phyloP scores from a whole-genome alignment of 257 asterid species.

The Solanum chilense region DNA sequence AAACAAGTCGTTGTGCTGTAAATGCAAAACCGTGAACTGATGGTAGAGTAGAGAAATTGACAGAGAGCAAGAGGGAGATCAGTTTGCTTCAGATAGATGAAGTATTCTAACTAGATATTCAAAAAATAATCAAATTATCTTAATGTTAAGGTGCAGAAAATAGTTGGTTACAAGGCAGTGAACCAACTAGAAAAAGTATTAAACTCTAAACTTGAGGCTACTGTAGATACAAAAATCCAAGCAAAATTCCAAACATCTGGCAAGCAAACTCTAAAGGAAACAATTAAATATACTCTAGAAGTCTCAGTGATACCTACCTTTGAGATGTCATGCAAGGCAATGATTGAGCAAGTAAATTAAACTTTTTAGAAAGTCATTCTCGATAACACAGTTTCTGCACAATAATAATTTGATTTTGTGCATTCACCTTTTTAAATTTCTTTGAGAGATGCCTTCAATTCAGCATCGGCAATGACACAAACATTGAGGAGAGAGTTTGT shows the following conservation, averaged over 20 bases:
- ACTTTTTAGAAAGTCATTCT: slow-evolving; percentile 76
- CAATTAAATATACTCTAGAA: slow-evolving; percentile 67
- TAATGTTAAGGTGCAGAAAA: slow-evolving; percentile 50
- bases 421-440: slow-evolving; percentile 72
- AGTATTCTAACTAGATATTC: too few species aligned
- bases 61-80: too few species aligned
- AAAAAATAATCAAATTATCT: too few species aligned
- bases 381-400: slow-evolving; percentile 59
- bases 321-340: slow-evolving; percentile 79
- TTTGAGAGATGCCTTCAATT: slow-evolving; percentile 74
- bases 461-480: slow-evolving; percentile 76
- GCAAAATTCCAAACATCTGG: slow-evolving; percentile 87
- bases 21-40: too few species aligned
- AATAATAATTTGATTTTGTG: slow-evolving; percentile 70
- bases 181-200: slow-evolving; percentile 82
- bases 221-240: slow-evolving; percentile 76
- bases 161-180: slow-evolving; percentile 84
- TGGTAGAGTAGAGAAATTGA: too few species aligned
- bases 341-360: slow-evolving; percentile 93
- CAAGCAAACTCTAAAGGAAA: slow-evolving; percentile 94
- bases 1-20: too few species aligned
- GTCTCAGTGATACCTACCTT: slow-evolving; percentile 79
- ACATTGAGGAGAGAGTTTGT: slow-evolving; percentile 69
- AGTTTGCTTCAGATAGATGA: too few species aligned
- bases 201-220: slow-evolving; percentile 69